Conservation (phyloP, 192 early-diverging fungal genomes). For the Coemansia sp. region DNA sequence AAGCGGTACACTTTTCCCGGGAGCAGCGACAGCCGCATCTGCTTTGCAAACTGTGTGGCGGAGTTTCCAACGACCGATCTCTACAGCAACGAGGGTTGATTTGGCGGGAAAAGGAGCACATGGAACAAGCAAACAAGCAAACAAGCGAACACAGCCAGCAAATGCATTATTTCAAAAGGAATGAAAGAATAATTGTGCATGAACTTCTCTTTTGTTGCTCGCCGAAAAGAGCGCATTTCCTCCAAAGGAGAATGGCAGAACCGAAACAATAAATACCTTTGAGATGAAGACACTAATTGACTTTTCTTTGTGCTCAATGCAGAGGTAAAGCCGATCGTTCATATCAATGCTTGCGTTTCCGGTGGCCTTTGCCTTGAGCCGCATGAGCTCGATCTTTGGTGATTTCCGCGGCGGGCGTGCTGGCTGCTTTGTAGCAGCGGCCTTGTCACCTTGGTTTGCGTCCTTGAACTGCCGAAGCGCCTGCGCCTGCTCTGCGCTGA, state of each 20-base stretch:
- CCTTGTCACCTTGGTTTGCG: neutral
- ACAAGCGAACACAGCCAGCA: neutral
- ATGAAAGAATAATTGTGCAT: neutral
- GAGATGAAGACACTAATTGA: slow-evolving; percentile 26
- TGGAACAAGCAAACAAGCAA: too few species aligned
- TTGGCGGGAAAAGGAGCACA: neutral
- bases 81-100: neutral
- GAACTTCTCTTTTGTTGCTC: neutral
- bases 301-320: slow-evolving; percentile 20
- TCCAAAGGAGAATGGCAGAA: neutral
- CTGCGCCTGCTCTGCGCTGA: slow-evolving; percentile 25
- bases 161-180: neutral
- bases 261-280: slow-evolving; percentile 10
- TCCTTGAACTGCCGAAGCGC: slow-evolving; percentile 23
- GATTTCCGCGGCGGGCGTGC: slow-evolving; percentile 26
- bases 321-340: slow-evolving; percentile 36
- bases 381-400: slow-evolving; percentile 49
- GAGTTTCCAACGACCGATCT: slow-evolving; percentile 32
- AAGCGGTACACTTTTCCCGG: slow-evolving; percentile 29
- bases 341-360: slow-evolving; percentile 40
- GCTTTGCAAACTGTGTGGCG: slow-evolving; percentile 30
- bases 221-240: neutral
- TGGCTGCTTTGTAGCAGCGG: slow-evolving; percentile 2
- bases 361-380: slow-evolving; percentile 42
- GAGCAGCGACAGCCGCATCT: slow-evolving; percentile 23